phyloP scores from a whole-genome alignment of 2,329 filamentous ascomycete genomes.

The Ophiostoma fasciatum region DNA sequence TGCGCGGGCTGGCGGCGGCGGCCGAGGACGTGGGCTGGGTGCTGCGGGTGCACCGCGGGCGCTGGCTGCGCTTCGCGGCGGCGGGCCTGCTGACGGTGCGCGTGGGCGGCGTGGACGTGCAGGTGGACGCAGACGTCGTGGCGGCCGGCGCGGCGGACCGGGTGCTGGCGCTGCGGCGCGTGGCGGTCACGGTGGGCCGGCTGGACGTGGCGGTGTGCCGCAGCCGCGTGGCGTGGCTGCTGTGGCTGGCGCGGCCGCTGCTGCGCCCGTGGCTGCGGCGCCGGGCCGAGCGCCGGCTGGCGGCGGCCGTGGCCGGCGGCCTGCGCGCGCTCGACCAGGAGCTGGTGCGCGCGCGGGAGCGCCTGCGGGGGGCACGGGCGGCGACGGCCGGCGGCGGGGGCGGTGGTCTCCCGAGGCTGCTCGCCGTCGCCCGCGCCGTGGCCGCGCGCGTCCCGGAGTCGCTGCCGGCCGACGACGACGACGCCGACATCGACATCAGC shows the following conservation, averaged over 20 bases:
- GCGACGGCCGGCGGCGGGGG: conserved; percentile 53
- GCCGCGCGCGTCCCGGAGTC: conserved; percentile 48
- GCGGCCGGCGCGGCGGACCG: conserved; percentile 65
- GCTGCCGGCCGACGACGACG: conserved; percentile 23
- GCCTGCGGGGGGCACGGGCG: conserved; percentile 72
- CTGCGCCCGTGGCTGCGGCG: conserved; percentile 60
- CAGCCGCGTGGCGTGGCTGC: conserved; percentile 61
- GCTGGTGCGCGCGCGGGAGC: conserved; percentile 71
- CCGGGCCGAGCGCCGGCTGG: conserved; percentile 65
- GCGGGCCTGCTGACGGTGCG: conserved; percentile 75
- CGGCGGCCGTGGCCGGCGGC: conserved; percentile 51
- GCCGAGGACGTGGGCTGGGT: conserved; percentile 86
- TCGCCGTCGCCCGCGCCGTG: conserved; percentile 72
- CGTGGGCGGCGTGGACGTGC: conserved; percentile 79
- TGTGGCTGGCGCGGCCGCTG: conserved; percentile 74
- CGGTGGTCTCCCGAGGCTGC: conserved; percentile 24
- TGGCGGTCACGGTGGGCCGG: conserved; percentile 68
- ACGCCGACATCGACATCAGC: conserved; percentile 62
- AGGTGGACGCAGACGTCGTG: conserved; percentile 70
- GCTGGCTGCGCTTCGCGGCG: conserved; percentile 57
- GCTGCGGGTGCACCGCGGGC: conserved; percentile 60
- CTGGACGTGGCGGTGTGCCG: conserved; percentile 63
- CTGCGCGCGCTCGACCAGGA: conserved; percentile 70
- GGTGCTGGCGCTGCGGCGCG: conserved; percentile 60
- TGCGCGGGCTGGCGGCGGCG: conserved; percentile 70